Conservation (phyloP, 2,329 filamentous ascomycete species). For the Penicillium sp. region DNA sequence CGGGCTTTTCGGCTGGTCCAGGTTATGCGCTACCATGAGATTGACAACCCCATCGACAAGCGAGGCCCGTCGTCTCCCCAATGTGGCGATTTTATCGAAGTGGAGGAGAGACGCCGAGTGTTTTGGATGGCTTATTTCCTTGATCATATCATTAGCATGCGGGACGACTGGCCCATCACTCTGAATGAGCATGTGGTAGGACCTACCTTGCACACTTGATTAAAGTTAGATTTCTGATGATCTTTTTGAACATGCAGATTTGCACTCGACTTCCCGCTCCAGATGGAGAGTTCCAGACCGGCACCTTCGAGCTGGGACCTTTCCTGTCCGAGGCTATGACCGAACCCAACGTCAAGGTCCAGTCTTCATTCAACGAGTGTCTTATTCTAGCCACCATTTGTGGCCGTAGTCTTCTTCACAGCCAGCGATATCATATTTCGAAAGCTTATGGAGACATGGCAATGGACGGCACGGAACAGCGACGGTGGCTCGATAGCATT, state of each 20-base stretch:
- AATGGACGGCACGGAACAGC: constrained; percentile 14
- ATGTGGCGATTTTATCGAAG: constrained; percentile 21
- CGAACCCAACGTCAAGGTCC: constrained; percentile 9
- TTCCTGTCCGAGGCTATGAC: constrained; percentile 35
- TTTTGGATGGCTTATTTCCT: constrained; percentile 43
- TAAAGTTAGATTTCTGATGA: background rate
- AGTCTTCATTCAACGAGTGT: constrained; percentile 30
- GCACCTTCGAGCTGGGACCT: constrained; percentile 15
- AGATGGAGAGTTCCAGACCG: constrained; percentile 33
- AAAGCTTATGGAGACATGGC: constrained; percentile 16
- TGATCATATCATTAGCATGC: constrained; percentile 35
- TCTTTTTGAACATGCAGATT: constrained; percentile 22
- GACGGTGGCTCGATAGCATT: constrained; percentile 16
- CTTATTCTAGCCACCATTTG: constrained; percentile 31
- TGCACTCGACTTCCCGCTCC: constrained; percentile 33
- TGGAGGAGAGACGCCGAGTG: constrained; percentile 34
- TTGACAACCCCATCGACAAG: constrained; percentile 23
- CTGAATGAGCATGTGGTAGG: constrained; percentile 31
- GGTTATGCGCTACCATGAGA: constrained; percentile 32
- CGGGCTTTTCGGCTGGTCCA: constrained; percentile 37
- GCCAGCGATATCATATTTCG: constrained; percentile 13
- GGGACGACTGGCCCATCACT: constrained; percentile 30
- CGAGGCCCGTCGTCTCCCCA: background rate
- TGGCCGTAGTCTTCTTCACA: constrained; percentile 19
- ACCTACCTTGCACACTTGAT: background rate